Evolutionary conservation across 768 basidiomycete species (phyloP), one percentile per base, ranked within the genome.

Genomic region (Leccinum obscurum): DNA sequence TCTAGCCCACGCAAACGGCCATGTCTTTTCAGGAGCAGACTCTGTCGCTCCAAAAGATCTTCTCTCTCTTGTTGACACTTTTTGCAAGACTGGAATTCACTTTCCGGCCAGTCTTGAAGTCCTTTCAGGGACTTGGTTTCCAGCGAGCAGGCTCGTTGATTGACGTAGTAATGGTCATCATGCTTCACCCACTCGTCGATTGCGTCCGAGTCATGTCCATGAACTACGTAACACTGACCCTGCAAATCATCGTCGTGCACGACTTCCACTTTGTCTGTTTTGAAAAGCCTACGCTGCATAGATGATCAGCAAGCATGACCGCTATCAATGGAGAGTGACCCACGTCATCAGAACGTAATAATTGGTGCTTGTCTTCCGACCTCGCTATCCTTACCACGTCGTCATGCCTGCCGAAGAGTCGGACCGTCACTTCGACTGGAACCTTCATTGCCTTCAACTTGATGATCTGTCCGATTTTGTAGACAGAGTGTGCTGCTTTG

Each of bases 81-180:
- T 6, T 63, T 44, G 56, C 86, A 89, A 11, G 55, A 65, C 5
- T 63, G 37, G 14, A 85, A 73, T 7, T 70, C 59, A 1, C 57
- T 61, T 14, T 64, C 39, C 22, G 68, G 56, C 74, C 70, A 74
- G n/a, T 66, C 61, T 51, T 64, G 37, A 15, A 72, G 63, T 17
- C 64, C 65, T 8, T 64, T 60, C 20, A 74, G 51, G 26, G 65
- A 66, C 52, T 58, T 69, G 44, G 64, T 56, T 46, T 63, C 64
- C 22, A 49, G 57, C 52, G 63, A 64, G 24, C 62, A 46, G 7
- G 70, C 65, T 59, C 61, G 70, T 60, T 73, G 76, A 63, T 81
- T 78, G 37, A 83, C 75, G 65, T 83, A 86, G 64, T 80, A 90
- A 60, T 87, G 85, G 64, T 90, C 82, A 60, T 84, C 77, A 39